These are phyloP conservation scores for Bryoglossum gracile DNA, from an alignment of 495 filamentous ascomycete species.

Conservation along the genomic window DNA sequence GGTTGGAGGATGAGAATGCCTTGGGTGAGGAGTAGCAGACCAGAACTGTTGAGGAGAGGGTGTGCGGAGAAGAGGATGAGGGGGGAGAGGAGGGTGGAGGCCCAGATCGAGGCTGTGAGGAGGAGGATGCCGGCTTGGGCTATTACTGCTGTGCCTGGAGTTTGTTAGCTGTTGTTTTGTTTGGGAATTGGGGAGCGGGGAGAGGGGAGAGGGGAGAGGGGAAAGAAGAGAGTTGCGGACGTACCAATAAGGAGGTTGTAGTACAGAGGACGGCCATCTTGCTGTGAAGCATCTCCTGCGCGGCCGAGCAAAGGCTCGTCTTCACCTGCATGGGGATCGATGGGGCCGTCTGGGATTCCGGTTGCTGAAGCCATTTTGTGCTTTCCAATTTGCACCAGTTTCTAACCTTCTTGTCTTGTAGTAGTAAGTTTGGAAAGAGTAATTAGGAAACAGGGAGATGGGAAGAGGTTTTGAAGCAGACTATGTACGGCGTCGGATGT, in stretches of 20 bases:
- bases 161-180: constrained; percentile 7
- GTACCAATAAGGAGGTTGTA: constrained; percentile 76
- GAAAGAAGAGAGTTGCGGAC: no score
- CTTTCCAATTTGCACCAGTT: no score
- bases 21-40: constrained; percentile 65
- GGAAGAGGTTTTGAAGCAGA: not conserved
- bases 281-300: constrained; percentile 65
- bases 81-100: constrained; percentile 56
- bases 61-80: constrained; percentile 76
- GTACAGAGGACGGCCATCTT: constrained; percentile 50
- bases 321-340: constrained; percentile 38
- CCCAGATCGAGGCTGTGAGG: constrained; percentile 68
- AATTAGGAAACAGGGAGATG: not conserved
- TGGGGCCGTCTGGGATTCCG: constrained; percentile 35
- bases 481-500: no score
- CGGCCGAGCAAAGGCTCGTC: constrained; percentile 72
- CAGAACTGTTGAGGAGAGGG: constrained; percentile 76
- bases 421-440: no score
- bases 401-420: no score
- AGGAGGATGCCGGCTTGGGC: constrained; percentile 48
- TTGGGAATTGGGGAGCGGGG: no score
- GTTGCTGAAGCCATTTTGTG: constrained; percentile 48
- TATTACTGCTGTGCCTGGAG: constrained; percentile 57
- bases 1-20: constrained; percentile 83
- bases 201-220: no score